phyloP scores from a whole-genome alignment of 768 basidiomycete species.

The Phylloporus scabripes region DNA sequence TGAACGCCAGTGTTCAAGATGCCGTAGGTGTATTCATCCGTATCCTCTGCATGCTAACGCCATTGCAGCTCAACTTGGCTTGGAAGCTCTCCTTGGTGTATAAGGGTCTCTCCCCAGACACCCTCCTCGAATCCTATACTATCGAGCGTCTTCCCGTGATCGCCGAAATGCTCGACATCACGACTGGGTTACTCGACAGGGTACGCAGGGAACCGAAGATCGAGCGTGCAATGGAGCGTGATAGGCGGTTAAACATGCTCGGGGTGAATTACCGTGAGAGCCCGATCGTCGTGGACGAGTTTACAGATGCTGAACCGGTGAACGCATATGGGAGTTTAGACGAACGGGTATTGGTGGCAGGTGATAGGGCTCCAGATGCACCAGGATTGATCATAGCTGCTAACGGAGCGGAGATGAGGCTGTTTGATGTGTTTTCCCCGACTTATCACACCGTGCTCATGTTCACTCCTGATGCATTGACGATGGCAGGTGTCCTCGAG shows the following conservation, averaged over 20 bases:
- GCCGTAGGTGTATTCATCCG: constrained; percentile 24
- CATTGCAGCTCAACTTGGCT: constrained; percentile 34
- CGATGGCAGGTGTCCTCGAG: constrained; percentile 6
- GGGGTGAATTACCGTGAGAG: constrained; percentile 54
- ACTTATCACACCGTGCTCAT: constrained; percentile 23
- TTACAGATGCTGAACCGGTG: constrained; percentile 1
- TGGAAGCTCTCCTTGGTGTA: constrained; percentile 44
- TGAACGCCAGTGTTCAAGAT: constrained; percentile 37
- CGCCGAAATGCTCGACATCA: constrained; percentile 39
- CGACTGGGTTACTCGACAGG: constrained; percentile 16
- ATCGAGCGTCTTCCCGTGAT: constrained; percentile 43
- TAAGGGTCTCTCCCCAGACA: constrained; percentile 31
- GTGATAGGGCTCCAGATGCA: constrained; percentile 16
- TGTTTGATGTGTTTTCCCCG: constrained; percentile 1
- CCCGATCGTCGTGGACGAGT: constrained; percentile 38
- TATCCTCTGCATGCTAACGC: neutral
- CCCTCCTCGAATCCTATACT: constrained; percentile 39
- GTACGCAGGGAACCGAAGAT: neutral
- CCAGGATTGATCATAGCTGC: neutral
- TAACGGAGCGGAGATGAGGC: neutral
- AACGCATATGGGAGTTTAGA: constrained; percentile 6
- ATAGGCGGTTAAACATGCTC: constrained; percentile 34
- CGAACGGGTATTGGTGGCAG: constrained; percentile 5
- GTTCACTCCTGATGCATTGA: constrained; percentile 14
- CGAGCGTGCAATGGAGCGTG: neutral